A percentile compares a stretch with the other conserved stretches of the same genome.
phyloP scores from a whole-genome alignment of 768 basidiomycete species.

The Russula ochroleuca region DNA sequence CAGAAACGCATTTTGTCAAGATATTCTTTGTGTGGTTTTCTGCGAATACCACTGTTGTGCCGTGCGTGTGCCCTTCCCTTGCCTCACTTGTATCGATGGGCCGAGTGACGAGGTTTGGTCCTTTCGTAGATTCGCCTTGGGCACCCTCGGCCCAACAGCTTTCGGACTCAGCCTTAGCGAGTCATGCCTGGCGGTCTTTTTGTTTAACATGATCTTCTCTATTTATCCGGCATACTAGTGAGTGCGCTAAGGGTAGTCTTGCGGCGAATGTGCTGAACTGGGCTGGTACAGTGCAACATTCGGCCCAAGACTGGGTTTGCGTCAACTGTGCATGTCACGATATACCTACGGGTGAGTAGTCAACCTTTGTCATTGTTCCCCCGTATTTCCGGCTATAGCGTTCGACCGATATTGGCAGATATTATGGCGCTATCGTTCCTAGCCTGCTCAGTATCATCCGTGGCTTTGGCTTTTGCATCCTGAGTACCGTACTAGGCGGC shows the following conservation, averaged over 20 bases:
- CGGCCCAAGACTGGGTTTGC: conserved; percentile 73
- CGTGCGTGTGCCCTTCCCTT: conserved; percentile 30
- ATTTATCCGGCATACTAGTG: conserved; percentile 44
- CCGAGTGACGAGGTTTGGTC: neutral
- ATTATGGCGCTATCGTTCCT: conserved; percentile 48
- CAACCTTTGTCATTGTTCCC: neutral
- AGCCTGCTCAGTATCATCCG: conserved; percentile 48
- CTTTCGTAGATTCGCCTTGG: conserved; percentile 41
- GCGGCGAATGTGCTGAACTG: neutral
- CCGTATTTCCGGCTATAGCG: neutral
- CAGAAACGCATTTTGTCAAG: conserved; percentile 39
- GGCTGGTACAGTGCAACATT: conserved; percentile 49
- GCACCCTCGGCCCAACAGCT: conserved; percentile 43
- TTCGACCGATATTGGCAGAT: conserved; percentile 37
- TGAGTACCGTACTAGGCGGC: conserved; percentile 60
- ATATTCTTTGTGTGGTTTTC: conserved; percentile 43
- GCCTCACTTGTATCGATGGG: neutral
- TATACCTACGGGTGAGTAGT: conserved; percentile 51
- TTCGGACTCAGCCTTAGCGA: conserved; percentile 44
- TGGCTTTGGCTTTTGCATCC: conserved; percentile 52
- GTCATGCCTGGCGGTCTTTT: conserved; percentile 43
- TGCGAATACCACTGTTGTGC: conserved; percentile 39
- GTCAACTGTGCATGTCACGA: conserved; percentile 78
- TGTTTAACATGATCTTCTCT: conserved; percentile 44
- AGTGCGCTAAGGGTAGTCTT: conserved; percentile 15